Conservation (phyloP, 805 yeast species). For the Metschnikowia amazonensis region DNA sequence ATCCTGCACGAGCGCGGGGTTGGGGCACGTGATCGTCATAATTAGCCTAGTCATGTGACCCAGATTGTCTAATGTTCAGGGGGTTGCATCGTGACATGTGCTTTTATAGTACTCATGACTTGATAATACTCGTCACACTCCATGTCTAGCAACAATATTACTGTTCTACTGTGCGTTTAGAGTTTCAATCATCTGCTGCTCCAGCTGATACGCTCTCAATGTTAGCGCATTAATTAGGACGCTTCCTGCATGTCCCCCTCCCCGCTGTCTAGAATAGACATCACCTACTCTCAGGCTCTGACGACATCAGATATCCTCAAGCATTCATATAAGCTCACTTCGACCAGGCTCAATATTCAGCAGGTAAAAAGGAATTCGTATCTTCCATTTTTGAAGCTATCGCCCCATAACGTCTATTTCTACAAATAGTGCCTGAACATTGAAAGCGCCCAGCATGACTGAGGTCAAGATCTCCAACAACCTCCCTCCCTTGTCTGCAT, state of each 20-base stretch:
- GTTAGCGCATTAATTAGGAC: not conserved
- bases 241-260: not conserved
- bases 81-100: not conserved
- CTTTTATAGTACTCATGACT: not conserved
- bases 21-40: too few relatives aligned
- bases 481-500: slow-evolving; percentile 28
- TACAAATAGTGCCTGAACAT: not conserved
- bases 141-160: too few relatives aligned
- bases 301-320: not conserved
- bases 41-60: not conserved
- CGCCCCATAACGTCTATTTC: not conserved
- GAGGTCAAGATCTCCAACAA: slow-evolving; percentile 10
- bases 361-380: not conserved
- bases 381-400: not conserved
- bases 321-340: not conserved
- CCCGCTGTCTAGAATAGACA: not conserved
- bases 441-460: slow-evolving; percentile 4
- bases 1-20: slow-evolving; percentile 1
- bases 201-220: not conserved
- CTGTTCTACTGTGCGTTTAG: too few relatives aligned
- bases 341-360: not conserved
- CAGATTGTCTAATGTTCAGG: not conserved
- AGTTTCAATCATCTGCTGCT: too few relatives aligned
- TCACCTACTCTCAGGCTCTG: not conserved
- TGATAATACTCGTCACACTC: too few relatives aligned